Conservation (phyloP, 495 filamentous ascomycete species). For the Poronia punctata region DNA sequence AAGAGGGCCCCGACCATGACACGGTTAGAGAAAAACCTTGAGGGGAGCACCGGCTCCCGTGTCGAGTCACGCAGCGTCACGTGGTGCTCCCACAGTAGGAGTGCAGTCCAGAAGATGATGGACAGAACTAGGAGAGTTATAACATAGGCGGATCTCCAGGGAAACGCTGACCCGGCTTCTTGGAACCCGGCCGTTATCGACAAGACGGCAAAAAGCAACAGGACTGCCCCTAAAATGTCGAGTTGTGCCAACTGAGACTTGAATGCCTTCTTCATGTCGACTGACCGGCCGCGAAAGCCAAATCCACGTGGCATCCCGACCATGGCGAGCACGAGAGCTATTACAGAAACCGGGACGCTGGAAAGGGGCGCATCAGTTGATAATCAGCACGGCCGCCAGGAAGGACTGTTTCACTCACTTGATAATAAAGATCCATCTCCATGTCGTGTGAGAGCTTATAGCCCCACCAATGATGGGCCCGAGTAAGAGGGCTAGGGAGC, state of each 20-base stretch:
- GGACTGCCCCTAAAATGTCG: constrained; percentile 12
- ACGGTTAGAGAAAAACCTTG: constrained; percentile 12
- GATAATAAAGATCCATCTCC: constrained; percentile 36
- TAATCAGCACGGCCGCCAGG: constrained; percentile 26
- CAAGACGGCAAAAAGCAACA: constrained; percentile 15
- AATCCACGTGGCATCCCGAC: constrained; percentile 9
- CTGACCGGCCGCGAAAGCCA: neutral
- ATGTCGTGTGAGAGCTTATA: constrained; percentile 26
- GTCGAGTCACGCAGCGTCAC: neutral
- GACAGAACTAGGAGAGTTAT: constrained; percentile 10
- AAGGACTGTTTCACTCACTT: constrained; percentile 37
- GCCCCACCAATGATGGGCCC: constrained; percentile 40
- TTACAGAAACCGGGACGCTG: constrained; percentile 5
- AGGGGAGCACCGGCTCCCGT: constrained; percentile 17
- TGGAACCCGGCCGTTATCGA: constrained; percentile 20
- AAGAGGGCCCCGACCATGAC: constrained; percentile 8
- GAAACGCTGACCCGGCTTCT: constrained; percentile 18
- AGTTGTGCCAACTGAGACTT: neutral
- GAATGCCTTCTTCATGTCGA: neutral
- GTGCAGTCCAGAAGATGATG: neutral
- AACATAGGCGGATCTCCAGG: constrained; percentile 21
- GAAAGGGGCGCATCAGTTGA: constrained; percentile 27
- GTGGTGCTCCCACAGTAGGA: constrained; percentile 10
- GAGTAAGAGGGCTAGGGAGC: constrained; percentile 34
- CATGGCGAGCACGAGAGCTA: neutral